Base-by-base conservation (phyloP, 2,329 filamentous ascomycete species). In the Emericellopsis cladophorae region DNA sequence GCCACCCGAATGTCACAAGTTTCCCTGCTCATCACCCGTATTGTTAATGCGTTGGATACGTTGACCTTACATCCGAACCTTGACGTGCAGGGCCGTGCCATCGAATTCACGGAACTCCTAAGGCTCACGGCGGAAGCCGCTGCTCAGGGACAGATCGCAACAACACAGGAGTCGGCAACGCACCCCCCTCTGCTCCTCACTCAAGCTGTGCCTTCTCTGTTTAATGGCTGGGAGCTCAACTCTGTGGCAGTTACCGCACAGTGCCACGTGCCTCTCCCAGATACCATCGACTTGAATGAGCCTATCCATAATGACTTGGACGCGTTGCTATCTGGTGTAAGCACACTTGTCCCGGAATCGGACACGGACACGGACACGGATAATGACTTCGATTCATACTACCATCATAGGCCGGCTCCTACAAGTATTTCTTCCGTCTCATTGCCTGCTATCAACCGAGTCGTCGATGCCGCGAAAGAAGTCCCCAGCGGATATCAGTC, bases 11-110 rank as follows among this genome's bases (percentile, higher is more conserved):
- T 86, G 55, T 81, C 82, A 0, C 79, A 79, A 46, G 77, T 84
- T 29, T 78, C 82, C 8, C 71, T 96, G 4, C 67, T 94, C 21
- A 79, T 94, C 61, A 83, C 84, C 23, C 78, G 88, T 2, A 78
- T 95, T 7, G 75, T 94, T 16, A 77, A 92, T 55, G 82, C 85
- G 37, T 66, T 95, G 18, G 89, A 96, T 51, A 76, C 80, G 1
- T 61, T 96, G 14, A 78, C 80, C 1, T 70, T 81, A 33, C 87
- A 96, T 56, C 89, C 90, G 0, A 86, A 80, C 51, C 70, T 98
- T 1, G 92, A 98, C 56, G 88, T 98, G 4, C 92, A 98, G 61
- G 92, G 96, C 59, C 78, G 92, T 42, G 83, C 89, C 4, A 89
- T 95, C 2, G 89, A 95, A 55, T 93, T 95, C 51, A 73, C 88